Percentiles rank a stretch among this genome's conserved stretches.
Evolutionary conservation across 2,329 filamentous ascomycete genomes (phyloP).

Genomic region (Thielaviopsis ethacetica): DNA sequence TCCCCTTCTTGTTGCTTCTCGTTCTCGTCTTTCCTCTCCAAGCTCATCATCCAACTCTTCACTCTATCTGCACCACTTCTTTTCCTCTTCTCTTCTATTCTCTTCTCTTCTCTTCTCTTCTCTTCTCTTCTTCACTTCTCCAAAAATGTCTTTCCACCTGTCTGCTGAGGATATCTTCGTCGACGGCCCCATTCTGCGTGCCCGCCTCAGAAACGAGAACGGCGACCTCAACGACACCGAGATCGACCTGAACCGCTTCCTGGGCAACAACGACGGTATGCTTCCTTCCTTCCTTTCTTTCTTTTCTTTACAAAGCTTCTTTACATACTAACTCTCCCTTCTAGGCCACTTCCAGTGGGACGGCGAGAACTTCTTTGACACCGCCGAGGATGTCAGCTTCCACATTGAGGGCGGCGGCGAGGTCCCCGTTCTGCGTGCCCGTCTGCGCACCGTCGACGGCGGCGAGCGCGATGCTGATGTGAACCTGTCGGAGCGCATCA

Average conservation of each 20-base stretch:
- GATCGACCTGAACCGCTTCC: conserved; percentile 37
- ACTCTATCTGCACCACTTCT: too few relatives aligned
- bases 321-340: conserved; percentile 1
- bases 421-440: conserved; percentile 36
- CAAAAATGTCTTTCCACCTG: conserved; percentile 27
- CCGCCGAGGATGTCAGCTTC: conserved; percentile 30
- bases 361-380: conserved; percentile 25
- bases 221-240: conserved; percentile 28
- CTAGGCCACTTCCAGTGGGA: conserved; percentile 12
- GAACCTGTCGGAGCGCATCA: conserved; percentile 39
- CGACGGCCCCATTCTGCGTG: conserved; percentile 32
- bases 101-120: not conserved
- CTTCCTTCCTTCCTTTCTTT: conserved; percentile 17
- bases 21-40: too few relatives aligned
- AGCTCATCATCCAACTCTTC: not conserved
- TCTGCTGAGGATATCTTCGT: conserved; percentile 29
- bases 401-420: conserved; percentile 31
- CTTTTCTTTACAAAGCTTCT: not conserved
- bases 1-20: too few relatives aligned
- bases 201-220: conserved; percentile 23
- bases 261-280: conserved; percentile 33
- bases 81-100: too few relatives aligned
- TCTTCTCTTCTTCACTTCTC: not conserved
- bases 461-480: conserved; percentile 27
- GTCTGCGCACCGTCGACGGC: conserved; percentile 25